Conservation (phyloP, 2,329 filamentous ascomycete species). For the Diaporthe vexans region DNA sequence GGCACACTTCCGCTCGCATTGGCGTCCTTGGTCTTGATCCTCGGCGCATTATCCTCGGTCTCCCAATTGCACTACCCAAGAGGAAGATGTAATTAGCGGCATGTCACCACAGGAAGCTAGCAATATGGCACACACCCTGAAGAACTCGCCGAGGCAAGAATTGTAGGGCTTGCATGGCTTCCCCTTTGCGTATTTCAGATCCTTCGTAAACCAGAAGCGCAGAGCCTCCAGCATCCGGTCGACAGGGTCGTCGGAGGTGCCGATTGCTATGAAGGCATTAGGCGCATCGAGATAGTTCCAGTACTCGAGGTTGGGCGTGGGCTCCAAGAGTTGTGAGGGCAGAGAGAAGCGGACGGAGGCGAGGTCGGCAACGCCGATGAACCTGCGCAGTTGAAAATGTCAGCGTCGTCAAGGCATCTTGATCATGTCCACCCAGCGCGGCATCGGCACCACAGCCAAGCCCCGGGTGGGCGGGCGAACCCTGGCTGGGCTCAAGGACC, state of each 20-base stretch:
- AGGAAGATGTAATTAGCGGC: constrained; percentile 27
- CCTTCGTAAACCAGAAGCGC: constrained; percentile 99
- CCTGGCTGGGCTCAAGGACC: neutral
- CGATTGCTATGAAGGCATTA: constrained; percentile 86
- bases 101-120: neutral
- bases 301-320: constrained; percentile 97
- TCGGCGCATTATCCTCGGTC: constrained; percentile 82
- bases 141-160: constrained; percentile 96
- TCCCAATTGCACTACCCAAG: constrained; percentile 89
- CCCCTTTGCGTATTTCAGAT: constrained; percentile 98
- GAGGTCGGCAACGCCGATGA: constrained; percentile 96
- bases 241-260: constrained; percentile 90
- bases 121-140: constrained; percentile 75
- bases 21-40: constrained; percentile 67
- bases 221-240: constrained; percentile 96
- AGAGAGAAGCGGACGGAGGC: constrained; percentile 96
- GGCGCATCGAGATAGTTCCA: constrained; percentile 98
- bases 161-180: constrained; percentile 99
- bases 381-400: constrained; percentile 66
- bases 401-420: constrained; percentile 46
- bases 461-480: neutral
- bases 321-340: constrained; percentile 94
- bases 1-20: constrained; percentile 51
- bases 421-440: neutral
- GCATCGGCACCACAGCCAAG: neutral